Base-by-base conservation (phyloP, 2,329 filamentous ascomycete genomes). In the Macrophomina phaseolina region DNA sequence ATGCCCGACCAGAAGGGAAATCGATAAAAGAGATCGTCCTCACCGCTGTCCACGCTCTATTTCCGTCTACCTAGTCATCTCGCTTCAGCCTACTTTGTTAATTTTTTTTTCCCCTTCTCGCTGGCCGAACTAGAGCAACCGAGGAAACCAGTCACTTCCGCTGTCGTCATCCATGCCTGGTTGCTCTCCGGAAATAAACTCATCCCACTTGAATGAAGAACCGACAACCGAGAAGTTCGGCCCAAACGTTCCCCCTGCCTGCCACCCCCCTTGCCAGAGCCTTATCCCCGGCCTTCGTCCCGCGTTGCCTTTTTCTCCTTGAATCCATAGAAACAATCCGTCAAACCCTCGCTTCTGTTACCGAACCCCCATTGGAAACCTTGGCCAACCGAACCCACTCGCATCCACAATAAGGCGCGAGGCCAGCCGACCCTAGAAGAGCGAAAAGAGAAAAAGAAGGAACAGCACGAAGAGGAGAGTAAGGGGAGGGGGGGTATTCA, bases 401-500 rank as follows among this genome's bases (percentile, higher is more conserved):
- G 28, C 58, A 16, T 62, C 58, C 16, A 45, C 18, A 23, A 36
- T 14, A 36, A 30, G 30, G 32, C 32, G 61, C 28, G 5, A 64
- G 38, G 12, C 28, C 42, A 52, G 12, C 1, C 7, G 45, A 11
- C 30, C 9, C 18, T n/a, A 16, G 7, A 16, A 34, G 18, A 32
- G 11, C 11, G 55, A 46, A 49, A 28, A 64, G 28, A 38, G 7
- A 38, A 12, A 51, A 36, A 64, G 16, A 18, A 45, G n/a, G 18
- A 63, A 52, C 9, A 42, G 36, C 28, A 49, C 1, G n/a, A 53
- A 64, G 61, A 64, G 18, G 45, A 51, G 8, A 63, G 28, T 32
- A 63, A 45, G 18, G 18, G 61, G 61, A 45, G 18, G 18, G 61
- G 61, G 61, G 51, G 61, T 52, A 64, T 52, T 64, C 48, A 64